phyloP scores from a whole-genome alignment of 78 protist species.

The Isochrysis galbana region DNA sequence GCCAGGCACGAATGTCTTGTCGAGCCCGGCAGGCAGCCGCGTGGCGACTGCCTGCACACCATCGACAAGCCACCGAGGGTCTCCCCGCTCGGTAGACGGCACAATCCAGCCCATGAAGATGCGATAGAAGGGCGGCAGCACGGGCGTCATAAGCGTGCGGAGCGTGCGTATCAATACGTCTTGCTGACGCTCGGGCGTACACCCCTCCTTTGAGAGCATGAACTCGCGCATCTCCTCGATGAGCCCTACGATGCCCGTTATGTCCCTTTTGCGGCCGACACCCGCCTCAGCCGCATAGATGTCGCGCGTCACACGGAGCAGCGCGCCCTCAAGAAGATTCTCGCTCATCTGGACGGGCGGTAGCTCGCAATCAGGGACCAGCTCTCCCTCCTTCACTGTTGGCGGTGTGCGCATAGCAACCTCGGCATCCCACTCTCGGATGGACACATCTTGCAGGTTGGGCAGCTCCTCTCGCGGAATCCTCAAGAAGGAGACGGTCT shows the following conservation, averaged over 20 bases:
- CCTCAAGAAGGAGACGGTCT: not conserved
- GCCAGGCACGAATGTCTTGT: not conserved
- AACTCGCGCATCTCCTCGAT: not conserved
- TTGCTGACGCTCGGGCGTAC: not conserved
- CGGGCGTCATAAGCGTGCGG: not conserved
- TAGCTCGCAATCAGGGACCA: not conserved
- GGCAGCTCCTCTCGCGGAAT: not conserved
- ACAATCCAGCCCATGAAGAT: conserved; percentile 7
- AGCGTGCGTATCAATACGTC: not conserved
- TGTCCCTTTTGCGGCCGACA: too few relatives aligned
- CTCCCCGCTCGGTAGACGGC: not conserved
- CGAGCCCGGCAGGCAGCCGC: not conserved
- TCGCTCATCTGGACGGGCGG: not conserved
- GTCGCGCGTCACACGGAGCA: not conserved
- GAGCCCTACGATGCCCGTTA: not conserved
- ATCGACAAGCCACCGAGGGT: not conserved
- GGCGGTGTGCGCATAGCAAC: too few relatives aligned
- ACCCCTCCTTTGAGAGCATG: not conserved
- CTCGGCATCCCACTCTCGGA: not conserved
- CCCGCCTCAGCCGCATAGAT: not conserved
- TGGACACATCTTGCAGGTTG: not conserved
- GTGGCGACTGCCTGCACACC: not conserved
- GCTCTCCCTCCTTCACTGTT: not conserved
- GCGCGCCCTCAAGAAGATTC: not conserved
- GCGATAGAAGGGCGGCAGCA: conserved; percentile 11